Evolutionary conservation across 2,329 filamentous ascomycete genomes (phyloP), one percentile per base, ranked within the genome.

Genomic region (Paraphaeosphaeria minitans): DNA sequence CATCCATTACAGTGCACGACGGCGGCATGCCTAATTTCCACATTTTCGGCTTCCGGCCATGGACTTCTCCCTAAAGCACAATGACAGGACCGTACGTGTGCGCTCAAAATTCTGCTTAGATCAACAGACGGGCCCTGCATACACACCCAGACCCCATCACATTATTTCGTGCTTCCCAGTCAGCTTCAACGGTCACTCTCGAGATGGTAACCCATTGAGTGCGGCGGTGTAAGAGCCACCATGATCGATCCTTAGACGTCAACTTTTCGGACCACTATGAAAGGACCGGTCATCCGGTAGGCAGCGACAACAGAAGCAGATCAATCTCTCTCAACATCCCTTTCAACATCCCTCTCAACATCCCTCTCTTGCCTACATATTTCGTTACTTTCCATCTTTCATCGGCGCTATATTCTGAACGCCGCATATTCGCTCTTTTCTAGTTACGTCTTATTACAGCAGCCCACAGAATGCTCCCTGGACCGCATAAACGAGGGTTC

Each of bases 391-490:
- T 39, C 39, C 39, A 19, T 37, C 41, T 42, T 31, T 14, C 7
- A 12, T 29, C 21, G 5, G 4, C 37, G 33, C 9, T 6, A n/a
- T 43, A 12, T 13, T 8, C 22, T 39, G 16, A 47, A n/a, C 21
- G 3, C 29, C n/a, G 33, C 13, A 39, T 9, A 14, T 13, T 10
- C 33, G 7, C 13, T 16, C n/a, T 39, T 5, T n/a, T 39, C 13
- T 19, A 19, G 13, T 19, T 21, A 10, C 22, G 29, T 31, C 39
- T 16, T 19, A 27, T 49, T 43, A 47, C 13, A 29, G 37, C 3
- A 12, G 9, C 3, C 52, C 24, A 10, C 55, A 13, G 63, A 33
- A 53, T 65, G 64, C 57, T 65, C 46, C 59, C 64, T 2, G 45
- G 47, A 41, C 29, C 60, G 19, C 50, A 53, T 42, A 45, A 55